Evolutionary conservation across 1,139 yeast genomes (phyloP), one percentile per base, ranked within the genome.

Genomic region (Nakaseomyces sp.): DNA sequence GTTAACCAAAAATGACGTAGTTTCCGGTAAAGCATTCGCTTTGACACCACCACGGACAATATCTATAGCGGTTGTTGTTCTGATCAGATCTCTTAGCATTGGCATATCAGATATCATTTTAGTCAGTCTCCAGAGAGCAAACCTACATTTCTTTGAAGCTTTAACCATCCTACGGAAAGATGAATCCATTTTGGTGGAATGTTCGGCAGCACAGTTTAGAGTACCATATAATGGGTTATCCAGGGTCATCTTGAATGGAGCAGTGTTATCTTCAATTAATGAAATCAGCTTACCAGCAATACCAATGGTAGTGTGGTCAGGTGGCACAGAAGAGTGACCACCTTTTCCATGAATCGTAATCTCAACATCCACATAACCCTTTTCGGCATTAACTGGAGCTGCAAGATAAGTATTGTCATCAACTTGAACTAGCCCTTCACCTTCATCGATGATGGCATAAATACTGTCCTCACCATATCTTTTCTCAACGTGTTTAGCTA

Each of bases 291-390:
- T 74, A 2, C 81, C 70, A 49, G 79, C 66, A 36, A 82, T 71
- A n/a, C 89, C 89, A 57, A 82, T 80, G n/a, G 80, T 72, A 1
- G 87, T 81, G 56, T 80, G 86, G 48, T 72, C 77, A 5, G 82
- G 83, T 9, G 89, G 89, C n/a, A 74, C 63, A 1, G 84, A 77
- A 1, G 88, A 78, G 54, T 82, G 89, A 2, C 89, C 89, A 42
- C 89, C 89, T 8, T 76, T 76, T 1, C 82, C 75, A 16, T 64
- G 66, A 20, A 81, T 61, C 4, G 70, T 65, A 37, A 79, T 66
- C 10, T 60, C 54, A 8, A 73, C 56, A 54, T 80, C 81, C 41
- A 75, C 53, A 50, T 73, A 73, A 0, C 91, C 91, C 64, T 81
- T 81, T 55, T 82, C 91, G 29, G 77, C 77, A 28, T 79, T 76